Conservation (phyloP, 2,329 filamentous ascomycete genomes). For the Plectosphaerella sp. region DNA sequence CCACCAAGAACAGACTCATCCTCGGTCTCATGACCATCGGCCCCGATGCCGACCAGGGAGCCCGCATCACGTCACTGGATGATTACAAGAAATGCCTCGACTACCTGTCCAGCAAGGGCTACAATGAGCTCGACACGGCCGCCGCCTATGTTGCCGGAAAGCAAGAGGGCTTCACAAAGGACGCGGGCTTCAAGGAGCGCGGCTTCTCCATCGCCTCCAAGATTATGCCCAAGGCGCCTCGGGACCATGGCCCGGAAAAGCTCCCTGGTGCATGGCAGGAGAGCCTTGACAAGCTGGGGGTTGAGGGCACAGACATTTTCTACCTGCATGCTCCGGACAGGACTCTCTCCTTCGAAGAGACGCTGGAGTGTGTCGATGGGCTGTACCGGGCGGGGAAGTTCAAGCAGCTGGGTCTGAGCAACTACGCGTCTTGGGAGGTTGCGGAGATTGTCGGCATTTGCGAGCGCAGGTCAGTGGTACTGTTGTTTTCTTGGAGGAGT, state of each 20-base stretch:
- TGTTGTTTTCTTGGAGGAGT: too few relatives aligned
- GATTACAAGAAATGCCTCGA: conserved; percentile 63
- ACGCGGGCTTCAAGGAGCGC: conserved; percentile 64
- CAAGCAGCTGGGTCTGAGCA: conserved; percentile 63
- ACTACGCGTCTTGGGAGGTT: conserved; percentile 73
- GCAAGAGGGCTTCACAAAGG: conserved; percentile 65
- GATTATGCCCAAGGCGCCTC: conserved; percentile 13
- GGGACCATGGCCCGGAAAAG: conserved; percentile 3
- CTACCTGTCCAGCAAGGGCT: conserved; percentile 61
- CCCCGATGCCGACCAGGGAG: neutral
- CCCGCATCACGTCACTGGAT: conserved; percentile 16
- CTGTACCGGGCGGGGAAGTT: conserved; percentile 70
- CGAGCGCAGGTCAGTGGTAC: conserved; percentile 35
- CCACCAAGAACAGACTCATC: conserved; percentile 1
- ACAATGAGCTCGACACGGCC: conserved; percentile 71
- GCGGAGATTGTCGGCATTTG: conserved; percentile 66
- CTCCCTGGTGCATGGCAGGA: neutral
- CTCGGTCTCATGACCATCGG: conserved; percentile 2
- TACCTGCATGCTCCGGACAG: conserved; percentile 61
- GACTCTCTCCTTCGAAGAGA: conserved; percentile 61
- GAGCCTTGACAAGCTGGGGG: conserved; percentile 5
- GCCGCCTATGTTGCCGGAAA: conserved; percentile 61
- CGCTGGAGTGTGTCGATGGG: conserved; percentile 62
- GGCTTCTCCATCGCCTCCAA: conserved; percentile 69
- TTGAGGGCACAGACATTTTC: conserved; percentile 59